Base-by-base conservation (phyloP, 2,329 filamentous ascomycete genomes). In the Dactylellina haptotyla region DNA sequence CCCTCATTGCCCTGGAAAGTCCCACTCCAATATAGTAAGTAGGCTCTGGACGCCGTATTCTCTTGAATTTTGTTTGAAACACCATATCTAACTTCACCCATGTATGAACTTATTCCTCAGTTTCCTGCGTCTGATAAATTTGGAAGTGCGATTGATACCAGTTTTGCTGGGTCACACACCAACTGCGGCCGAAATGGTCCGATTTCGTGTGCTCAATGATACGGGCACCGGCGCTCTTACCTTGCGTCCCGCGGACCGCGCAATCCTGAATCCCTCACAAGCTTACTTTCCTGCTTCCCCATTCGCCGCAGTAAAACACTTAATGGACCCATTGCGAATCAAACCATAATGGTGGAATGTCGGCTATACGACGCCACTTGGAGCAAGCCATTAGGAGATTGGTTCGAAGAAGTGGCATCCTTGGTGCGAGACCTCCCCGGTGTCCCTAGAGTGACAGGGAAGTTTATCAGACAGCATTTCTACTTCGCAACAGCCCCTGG, bases 91-190 rank as follows among this genome's bases (percentile, higher is more conserved):
- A 48, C 26, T 61, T 45, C 20, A 41, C 53, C 53, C 32, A 18
- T 14, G 20, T 51, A n/a, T 51, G 46, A 51, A 51, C 46, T 25
- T 51, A 28, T 51, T 58, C 46, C 46, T 45, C 23, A 46, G 45
- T 58, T 58, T 45, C 37, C 37, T 45, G 46, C 37, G 37, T 58
- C 46, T 45, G 37, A 45, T 46, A 46, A 46, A 58, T 58, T 58
- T 58, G 54, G 54, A 58, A 45, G 54, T 58, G 54, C 54, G 54
- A 58, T 58, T 58, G 54, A 45, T 58, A 58, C 54, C 54, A 58
- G 54, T 20, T 45, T 5, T 58, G 30, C 20, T 58, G 37, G 54
- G 37, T 28, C 37, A 39, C 28, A 58, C 25, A 58, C 54, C 54
- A 45, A 58, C 37, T 58, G 54, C 9, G 10, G 54, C 34, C 16